Evolutionary conservation across 768 basidiomycete species (phyloP).

Genomic region (Tremella yokohamensis): DNA sequence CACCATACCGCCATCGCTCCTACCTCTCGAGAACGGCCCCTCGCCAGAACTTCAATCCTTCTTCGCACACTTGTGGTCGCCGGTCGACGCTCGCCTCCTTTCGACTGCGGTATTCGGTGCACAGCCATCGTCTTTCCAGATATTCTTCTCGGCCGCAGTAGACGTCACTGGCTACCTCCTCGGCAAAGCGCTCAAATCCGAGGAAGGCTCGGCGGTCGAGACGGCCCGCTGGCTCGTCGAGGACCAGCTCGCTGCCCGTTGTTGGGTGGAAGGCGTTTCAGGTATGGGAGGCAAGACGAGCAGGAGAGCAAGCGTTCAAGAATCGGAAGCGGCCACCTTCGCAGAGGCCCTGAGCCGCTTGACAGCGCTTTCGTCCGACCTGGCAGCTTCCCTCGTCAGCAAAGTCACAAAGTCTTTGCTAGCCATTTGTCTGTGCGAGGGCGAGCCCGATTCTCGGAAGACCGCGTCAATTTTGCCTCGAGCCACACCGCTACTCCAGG

Average conservation of each 20-base stretch:
- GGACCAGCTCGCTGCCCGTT: slow-evolving; percentile 51
- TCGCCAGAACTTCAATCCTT: slow-evolving; percentile 55
- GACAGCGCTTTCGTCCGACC: slow-evolving; percentile 8
- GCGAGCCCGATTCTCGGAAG: not conserved
- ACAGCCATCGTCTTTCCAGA: slow-evolving; percentile 56
- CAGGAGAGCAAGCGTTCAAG: slow-evolving; percentile 8
- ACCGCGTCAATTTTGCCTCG: slow-evolving; percentile 4
- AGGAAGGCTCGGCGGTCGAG: slow-evolving; percentile 44
- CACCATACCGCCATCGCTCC: slow-evolving; percentile 61
- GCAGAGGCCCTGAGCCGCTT: slow-evolving; percentile 31
- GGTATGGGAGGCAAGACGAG: slow-evolving; percentile 31
- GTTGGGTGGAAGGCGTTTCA: slow-evolving; percentile 48
- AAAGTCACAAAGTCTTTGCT: slow-evolving; percentile 10
- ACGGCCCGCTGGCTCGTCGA: slow-evolving; percentile 51
- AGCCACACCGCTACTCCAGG: slow-evolving; percentile 2
- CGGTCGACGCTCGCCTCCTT: slow-evolving; percentile 65
- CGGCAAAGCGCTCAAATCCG: slow-evolving; percentile 22
- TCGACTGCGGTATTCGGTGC: slow-evolving; percentile 58
- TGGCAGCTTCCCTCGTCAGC: slow-evolving; percentile 6
- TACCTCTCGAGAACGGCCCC: slow-evolving; percentile 34
- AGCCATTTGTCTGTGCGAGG: slow-evolving; percentile 12
- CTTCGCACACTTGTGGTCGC: slow-evolving; percentile 78
- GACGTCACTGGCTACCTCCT: slow-evolving; percentile 68
- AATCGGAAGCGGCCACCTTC: slow-evolving; percentile 35
- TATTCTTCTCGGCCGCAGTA: slow-evolving; percentile 66